Evolutionary conservation across 169 alveolate species (phyloP).

Genomic region (Plasmodium berghei): DNA sequence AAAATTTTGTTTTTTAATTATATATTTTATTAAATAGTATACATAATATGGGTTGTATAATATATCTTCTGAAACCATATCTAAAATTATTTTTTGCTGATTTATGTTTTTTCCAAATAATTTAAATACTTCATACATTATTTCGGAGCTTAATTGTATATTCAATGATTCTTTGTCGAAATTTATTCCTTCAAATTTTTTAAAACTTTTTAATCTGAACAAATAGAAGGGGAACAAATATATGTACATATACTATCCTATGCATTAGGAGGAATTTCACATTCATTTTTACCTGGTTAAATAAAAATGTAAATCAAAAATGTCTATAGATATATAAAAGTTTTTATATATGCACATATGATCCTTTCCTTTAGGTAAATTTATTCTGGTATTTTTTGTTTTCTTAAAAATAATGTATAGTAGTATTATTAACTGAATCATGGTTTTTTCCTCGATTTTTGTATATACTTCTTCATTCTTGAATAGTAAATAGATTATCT

Average conservation of each 20-base stretch:
- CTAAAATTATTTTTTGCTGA: conserved; percentile 42
- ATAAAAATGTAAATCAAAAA: conserved; percentile 49
- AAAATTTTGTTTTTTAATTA: conserved; percentile 49
- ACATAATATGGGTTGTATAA: conserved; percentile 41
- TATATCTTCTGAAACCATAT: conserved; percentile 41
- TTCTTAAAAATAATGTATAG: conserved; percentile 54
- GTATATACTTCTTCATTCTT: conserved; percentile 10
- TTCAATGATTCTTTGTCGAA: conserved; percentile 24
- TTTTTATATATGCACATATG: conserved; percentile 39
- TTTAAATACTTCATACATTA: conserved; percentile 33
- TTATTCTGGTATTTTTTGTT: conserved; percentile 14
- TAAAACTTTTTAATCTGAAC: conserved; percentile 14
- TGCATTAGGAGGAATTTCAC: not conserved
- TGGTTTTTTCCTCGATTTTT: conserved; percentile 8
- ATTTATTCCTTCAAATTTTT: conserved; percentile 21
- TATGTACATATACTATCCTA: not conserved
- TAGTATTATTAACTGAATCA: conserved; percentile 29
- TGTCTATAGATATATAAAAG: conserved; percentile 21
- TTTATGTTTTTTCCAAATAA: conserved; percentile 33
- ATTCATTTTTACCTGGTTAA: conserved; percentile 19
- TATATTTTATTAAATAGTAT: conserved; percentile 52
- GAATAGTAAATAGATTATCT: conserved; percentile 38
- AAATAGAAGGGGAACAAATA: not conserved
- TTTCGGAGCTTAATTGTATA: conserved; percentile 41
- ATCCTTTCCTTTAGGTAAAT: conserved; percentile 18